Base-by-base conservation (phyloP, 495 filamentous ascomycete genomes). In the Lasiosphaeriaceae sp. region DNA sequence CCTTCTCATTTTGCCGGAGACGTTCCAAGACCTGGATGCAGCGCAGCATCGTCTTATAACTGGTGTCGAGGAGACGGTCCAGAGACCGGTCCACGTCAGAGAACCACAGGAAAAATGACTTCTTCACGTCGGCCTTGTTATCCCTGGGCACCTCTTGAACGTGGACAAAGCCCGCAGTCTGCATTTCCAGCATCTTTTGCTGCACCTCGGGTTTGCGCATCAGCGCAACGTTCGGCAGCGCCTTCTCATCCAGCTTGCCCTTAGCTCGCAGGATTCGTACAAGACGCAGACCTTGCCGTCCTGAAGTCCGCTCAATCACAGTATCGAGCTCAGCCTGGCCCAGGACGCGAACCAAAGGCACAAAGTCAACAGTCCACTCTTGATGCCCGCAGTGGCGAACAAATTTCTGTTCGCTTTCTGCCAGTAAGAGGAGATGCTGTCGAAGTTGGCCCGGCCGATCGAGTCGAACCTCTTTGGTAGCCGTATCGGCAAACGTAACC, bases 61-160 rank as follows among this genome's bases (percentile, higher is more conserved):
- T 82, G 55, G 88, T 86, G 44, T 92, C 83, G 9, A 96, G 69
- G 7, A 96, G 66, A 26, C 83, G 81, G 14, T 77, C 72, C 37
- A 82, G 74, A 19, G 85, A 83, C 31, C 87, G 83, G 19, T 90
- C 85, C 1, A 78, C 71, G 63, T 97, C 94, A 68, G 87, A 96
- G 74, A 82, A 96, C 88, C 90, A 97, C 21, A 97, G 80, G 67
- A 88, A 97, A 37, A 93, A 84, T 1, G 90, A 92, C 34, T 89
- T 84, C 49, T 80, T 85, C 11, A 90, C 85, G 48, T 89, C 82
- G 2, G 90, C 86, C 49, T 85, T 86, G 48, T 78, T 80, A 61
- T 97, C 93, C 45, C 86, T 86, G 3, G 94, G 94, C 0, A 97
- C 86, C 74, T 99, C 94, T 66, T 97, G 95, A 11, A 92, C 77